These are phyloP conservation scores for Penicillium sp. DNA, from an alignment of 2,329 filamentous ascomycete genomes.

Conservation along the genomic window DNA sequence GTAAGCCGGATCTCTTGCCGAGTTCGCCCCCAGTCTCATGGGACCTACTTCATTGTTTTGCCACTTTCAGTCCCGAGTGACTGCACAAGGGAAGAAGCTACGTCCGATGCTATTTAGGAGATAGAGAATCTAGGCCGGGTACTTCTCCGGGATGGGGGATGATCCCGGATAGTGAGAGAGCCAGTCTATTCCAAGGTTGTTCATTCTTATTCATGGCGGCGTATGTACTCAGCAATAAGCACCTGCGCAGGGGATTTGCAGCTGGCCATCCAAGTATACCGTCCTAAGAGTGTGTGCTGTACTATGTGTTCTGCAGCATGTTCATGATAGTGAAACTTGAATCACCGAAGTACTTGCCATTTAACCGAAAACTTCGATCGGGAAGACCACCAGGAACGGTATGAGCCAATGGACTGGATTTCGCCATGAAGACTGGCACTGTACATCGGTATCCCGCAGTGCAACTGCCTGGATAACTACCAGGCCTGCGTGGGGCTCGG, in stretches of 20 bases:
- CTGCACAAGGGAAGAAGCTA: background rate
- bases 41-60: background rate
- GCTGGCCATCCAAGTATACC: too few species aligned
- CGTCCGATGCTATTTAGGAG: background rate
- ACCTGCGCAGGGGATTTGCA: too few species aligned
- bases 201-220: too few species aligned
- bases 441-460: slow-evolving; percentile 5
- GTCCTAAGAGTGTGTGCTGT: too few species aligned
- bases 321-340: too few species aligned
- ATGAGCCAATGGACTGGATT: background rate
- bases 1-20: slow-evolving; percentile 1
- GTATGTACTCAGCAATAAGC: too few species aligned
- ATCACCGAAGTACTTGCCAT: too few species aligned
- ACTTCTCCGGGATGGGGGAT: background rate
- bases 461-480: slow-evolving; percentile 18
- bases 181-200: too few species aligned
- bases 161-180: background rate
- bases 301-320: too few species aligned
- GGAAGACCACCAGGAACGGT: too few species aligned
- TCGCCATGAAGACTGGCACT: slow-evolving; percentile 4
- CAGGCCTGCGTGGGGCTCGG: background rate
- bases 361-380: too few species aligned
- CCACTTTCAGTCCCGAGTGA: background rate
- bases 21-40: background rate
- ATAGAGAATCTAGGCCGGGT: background rate